Evolutionary conservation across 2,329 filamentous ascomycete species (phyloP).

Genomic region (Colletotrichum melonis): DNA sequence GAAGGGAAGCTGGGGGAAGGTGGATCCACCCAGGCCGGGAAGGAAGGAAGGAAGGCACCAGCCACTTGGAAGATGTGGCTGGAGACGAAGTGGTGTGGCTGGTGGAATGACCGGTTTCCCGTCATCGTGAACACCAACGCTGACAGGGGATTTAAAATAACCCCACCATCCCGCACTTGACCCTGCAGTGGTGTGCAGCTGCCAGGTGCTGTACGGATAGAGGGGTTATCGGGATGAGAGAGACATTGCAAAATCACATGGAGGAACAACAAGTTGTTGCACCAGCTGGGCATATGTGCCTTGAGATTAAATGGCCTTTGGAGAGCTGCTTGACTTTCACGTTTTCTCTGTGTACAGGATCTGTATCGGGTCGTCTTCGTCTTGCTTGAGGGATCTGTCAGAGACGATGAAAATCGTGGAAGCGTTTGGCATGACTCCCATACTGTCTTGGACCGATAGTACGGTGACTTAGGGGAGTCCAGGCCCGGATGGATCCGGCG

Average conservation of each 20-base stretch:
- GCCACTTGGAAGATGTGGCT: conserved; percentile 21
- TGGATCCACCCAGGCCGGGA: too few species aligned
- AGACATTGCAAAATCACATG: neutral
- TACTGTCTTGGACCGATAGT: neutral
- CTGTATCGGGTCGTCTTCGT: neutral
- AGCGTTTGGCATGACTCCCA: neutral
- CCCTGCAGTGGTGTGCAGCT: conserved; percentile 33
- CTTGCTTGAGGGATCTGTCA: neutral
- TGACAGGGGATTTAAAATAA: conserved; percentile 7
- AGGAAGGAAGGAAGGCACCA: neutral
- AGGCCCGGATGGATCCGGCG: conserved; percentile 19
- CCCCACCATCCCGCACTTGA: conserved; percentile 30
- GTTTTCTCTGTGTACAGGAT: neutral
- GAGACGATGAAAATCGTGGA: neutral
- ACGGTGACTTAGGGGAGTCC: conserved; percentile 9
- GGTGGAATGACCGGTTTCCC: neutral
- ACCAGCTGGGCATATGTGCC: neutral
- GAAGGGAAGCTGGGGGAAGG: neutral
- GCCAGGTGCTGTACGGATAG: conserved; percentile 15
- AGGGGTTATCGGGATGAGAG: neutral
- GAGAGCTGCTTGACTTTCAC: neutral
- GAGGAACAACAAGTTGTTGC: neutral
- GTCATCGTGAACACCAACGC: neutral
- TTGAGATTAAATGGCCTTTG: neutral
- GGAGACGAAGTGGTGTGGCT: neutral